Base-by-base conservation (phyloP, 2,329 filamentous ascomycete genomes). In the Alternaria triticimaculans region DNA sequence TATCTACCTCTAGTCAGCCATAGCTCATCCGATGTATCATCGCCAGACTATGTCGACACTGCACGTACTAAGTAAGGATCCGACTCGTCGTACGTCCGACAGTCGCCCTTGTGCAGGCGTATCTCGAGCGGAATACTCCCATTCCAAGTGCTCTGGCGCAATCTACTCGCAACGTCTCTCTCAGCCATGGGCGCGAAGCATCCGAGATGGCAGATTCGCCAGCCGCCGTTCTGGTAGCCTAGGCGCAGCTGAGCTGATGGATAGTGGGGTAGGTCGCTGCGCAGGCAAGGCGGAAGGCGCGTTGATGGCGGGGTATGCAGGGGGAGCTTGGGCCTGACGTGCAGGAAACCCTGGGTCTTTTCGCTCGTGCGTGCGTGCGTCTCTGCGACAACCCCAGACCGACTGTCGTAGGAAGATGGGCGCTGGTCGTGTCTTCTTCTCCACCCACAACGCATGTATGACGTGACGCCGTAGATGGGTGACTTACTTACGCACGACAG, bases 101-200 rank as follows among this genome's bases (percentile, higher is more conserved):
- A 89, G 75, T 90, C 88, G 44, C 84, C 82, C 58, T 86, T 84
- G 51, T 87, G 83, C 43, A 90, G 82, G 5, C 82, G 80, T 62
- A 90, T 89, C 72, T 89, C 85, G 28, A 90, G 79, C 23, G 88
- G 87, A 49, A 90, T 80, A 30, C 82, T 84, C 45, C 87, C 88
- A 62, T 84, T 80, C 88, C 88, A 90, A 68, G 90, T 81, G 66
- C 80, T 82, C 72, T 83, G 77, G 63, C 85, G 84, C 54, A 86
- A 75, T 56, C 68, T 73, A 64, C 74, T 73, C 28, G 75, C 66
- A 59, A 82, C 74, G 68, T 80, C 77, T 69, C 71, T 73, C 15
- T 73, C 67, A 68, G 55, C 67, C 72, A 64, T 64, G 12, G 49
- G 45, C 49, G 54, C 54, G 26, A 62, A 55, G 44, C 54, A 55